Conservation (phyloP, 176 grass and related monocot genomes). For the Cenchrus fungigraminus region DNA sequence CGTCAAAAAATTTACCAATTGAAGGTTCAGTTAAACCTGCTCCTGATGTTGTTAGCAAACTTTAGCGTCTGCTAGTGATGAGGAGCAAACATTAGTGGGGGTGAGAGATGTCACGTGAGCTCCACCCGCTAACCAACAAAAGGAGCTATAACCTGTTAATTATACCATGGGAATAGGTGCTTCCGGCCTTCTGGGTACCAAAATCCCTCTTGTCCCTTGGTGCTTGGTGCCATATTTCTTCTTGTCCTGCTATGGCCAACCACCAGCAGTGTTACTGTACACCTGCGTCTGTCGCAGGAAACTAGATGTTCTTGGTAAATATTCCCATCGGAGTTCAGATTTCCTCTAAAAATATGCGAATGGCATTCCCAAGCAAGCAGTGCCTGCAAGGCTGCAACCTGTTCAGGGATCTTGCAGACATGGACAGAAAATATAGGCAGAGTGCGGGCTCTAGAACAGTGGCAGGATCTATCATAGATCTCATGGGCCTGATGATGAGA, state of each 20-base stretch:
- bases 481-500: conserved; percentile 10
- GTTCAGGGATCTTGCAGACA: conserved; percentile 30
- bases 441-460: background rate
- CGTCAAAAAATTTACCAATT: conserved; percentile 14
- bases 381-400: background rate
- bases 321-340: background rate
- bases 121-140: conserved; percentile 23
- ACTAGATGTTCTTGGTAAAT: background rate
- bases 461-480: conserved; percentile 9
- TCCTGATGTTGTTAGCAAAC: background rate
- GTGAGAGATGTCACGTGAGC: conserved; percentile 39
- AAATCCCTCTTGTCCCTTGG: conserved; percentile 24
- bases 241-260: conserved; percentile 11
- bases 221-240: conserved; percentile 7
- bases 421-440: background rate
- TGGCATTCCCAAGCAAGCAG: conserved; percentile 16
- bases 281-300: background rate
- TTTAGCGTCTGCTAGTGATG: background rate
- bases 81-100: background rate
- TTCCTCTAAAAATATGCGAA: background rate
- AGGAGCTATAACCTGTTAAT: background rate
- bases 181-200: conserved; percentile 12
- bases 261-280: background rate
- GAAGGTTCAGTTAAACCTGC: background rate
- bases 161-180: conserved; percentile 21